phyloP scores from a whole-genome alignment of 192 early-diverging fungal species.

The Mortierella antarctica region DNA sequence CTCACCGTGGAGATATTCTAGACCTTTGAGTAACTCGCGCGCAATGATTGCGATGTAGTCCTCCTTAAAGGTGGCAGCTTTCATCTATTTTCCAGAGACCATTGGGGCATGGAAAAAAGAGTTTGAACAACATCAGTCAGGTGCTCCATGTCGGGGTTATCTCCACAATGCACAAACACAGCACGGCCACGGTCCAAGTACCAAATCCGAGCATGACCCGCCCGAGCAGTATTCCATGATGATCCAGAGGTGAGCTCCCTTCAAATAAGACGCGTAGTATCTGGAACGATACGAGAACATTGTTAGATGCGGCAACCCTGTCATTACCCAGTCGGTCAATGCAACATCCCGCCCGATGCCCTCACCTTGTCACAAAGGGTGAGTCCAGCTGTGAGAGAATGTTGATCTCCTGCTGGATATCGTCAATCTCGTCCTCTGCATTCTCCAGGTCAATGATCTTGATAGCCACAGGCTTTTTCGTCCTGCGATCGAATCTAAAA shows the following conservation, averaged over 20 bases:
- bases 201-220: slow-evolving; percentile 95
- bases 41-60: slow-evolving; percentile 93
- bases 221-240: slow-evolving; percentile 99
- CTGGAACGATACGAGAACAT: slow-evolving; percentile 16
- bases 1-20: slow-evolving; percentile 93
- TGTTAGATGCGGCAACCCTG: too few species aligned
- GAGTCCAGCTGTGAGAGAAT: slow-evolving; percentile 95
- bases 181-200: slow-evolving; percentile 21
- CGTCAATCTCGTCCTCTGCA: slow-evolving; percentile 98
- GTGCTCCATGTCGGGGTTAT: too few species aligned
- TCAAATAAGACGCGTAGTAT: slow-evolving; percentile 93
- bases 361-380: slow-evolving; percentile 78
- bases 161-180: too few species aligned
- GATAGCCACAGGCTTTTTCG: slow-evolving; percentile 88
- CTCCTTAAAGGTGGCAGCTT: slow-evolving; percentile 85
- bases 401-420: slow-evolving; percentile 97
- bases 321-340: too few species aligned
- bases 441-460: slow-evolving; percentile 98
- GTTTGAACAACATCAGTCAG: too few species aligned
- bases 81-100: slow-evolving; percentile 70
- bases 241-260: slow-evolving; percentile 93
- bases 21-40: slow-evolving; percentile 86
- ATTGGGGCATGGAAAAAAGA: too few species aligned
- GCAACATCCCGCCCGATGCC: too few species aligned
- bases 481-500: slow-evolving; percentile 71